These are phyloP conservation scores for Russula sp. DNA, from an alignment of 768 basidiomycete species.

Conservation along the genomic window DNA sequence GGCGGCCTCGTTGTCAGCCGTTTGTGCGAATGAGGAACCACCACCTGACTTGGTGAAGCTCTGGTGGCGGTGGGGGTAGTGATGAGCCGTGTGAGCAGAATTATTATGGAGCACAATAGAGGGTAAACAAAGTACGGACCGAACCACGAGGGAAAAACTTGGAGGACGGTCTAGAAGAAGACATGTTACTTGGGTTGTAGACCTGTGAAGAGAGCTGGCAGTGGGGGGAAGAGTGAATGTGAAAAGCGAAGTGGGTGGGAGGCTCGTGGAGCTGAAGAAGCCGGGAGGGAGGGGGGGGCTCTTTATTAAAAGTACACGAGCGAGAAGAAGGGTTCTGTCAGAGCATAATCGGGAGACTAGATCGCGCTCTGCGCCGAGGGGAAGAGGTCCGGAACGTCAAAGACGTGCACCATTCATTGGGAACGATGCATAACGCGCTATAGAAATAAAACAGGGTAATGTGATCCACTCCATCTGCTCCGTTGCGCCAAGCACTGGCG, in stretches of 20 bases:
- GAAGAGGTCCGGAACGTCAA: neutral
- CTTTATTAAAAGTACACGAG: no score
- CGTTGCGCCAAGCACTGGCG: no score
- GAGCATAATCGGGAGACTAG: neutral
- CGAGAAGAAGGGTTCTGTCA: neutral
- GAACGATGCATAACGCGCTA: neutral
- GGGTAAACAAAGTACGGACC: neutral
- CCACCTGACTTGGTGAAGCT: neutral
- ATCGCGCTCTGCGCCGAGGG: conserved; percentile 5
- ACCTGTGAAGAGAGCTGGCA: no score
- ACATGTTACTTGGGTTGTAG: neutral
- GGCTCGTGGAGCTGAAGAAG: neutral
- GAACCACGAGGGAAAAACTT: conserved; percentile 5
- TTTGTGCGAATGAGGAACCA: neutral
- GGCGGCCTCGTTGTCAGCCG: neutral
- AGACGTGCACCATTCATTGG: neutral
- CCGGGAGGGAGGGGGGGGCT: no score
- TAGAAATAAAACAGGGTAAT: no score
- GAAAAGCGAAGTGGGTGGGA: neutral
- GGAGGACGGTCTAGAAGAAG: neutral
- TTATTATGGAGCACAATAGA: neutral
- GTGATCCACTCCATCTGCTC: no score
- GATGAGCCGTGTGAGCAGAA: neutral
- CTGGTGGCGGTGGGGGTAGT: neutral
- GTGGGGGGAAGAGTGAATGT: neutral